Evolutionary conservation across 1,284 basidiomycete genomes (phyloP).

Genomic region (Cystobasidium sp.): DNA sequence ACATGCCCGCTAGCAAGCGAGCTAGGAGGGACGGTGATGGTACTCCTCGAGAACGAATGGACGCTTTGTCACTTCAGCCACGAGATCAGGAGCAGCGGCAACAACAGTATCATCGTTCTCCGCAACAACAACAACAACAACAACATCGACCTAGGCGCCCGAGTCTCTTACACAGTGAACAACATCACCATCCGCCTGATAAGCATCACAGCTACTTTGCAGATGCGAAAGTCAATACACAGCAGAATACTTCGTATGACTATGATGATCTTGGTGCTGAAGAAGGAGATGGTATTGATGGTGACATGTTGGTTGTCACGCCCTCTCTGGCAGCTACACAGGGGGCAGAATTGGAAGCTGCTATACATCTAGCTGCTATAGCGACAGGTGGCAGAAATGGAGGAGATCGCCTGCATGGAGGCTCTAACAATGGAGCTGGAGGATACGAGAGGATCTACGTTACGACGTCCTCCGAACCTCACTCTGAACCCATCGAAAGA

Average conservation of each 20-base stretch:
- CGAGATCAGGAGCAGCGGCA: neutral
- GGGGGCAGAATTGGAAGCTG: conserved; percentile 19
- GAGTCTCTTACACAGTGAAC: too few relatives aligned
- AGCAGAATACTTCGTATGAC: neutral
- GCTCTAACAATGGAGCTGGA: neutral
- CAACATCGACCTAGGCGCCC: too few relatives aligned
- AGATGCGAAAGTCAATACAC: conserved; percentile 1
- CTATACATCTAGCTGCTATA: conserved; percentile 13
- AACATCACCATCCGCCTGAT: neutral
- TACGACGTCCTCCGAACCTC: neutral
- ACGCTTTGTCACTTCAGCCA: neutral
- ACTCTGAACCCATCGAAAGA: neutral
- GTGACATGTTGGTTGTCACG: neutral
- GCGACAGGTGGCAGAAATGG: neutral
- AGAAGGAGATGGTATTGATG: neutral
- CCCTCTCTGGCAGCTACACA: neutral
- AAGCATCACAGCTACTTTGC: conserved; percentile 14
- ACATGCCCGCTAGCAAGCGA: neutral
- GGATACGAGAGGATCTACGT: neutral
- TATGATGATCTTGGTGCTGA: too few relatives aligned
- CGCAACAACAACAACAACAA: too few relatives aligned
- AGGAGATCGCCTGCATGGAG: neutral
- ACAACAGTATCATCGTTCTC: too few relatives aligned
- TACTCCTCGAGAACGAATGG: neutral
- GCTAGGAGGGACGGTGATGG: neutral